These are phyloP conservation scores for Clitocybe nebularis DNA, from an alignment of 1,284 basidiomycete genomes.

Conservation along the genomic window DNA sequence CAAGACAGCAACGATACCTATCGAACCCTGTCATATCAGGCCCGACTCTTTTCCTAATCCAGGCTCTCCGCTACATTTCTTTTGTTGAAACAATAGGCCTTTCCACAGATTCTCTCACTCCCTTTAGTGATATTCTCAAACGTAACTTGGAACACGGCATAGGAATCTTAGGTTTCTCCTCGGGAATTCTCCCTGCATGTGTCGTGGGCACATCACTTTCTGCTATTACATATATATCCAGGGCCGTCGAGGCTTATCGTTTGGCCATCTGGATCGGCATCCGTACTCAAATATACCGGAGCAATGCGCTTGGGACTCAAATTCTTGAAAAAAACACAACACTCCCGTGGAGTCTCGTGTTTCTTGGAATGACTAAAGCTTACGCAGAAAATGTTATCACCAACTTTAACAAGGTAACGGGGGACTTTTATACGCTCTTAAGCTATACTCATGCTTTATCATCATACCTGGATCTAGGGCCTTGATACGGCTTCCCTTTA, in stretches of 20 bases:
- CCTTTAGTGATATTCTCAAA: conserved; percentile 33
- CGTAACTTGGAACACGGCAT: conserved; percentile 26
- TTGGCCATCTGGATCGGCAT: conserved; percentile 58
- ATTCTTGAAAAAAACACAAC: conserved; percentile 21
- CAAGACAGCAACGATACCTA: conserved; percentile 25
- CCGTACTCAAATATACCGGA: conserved; percentile 42
- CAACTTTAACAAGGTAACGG: conserved; percentile 33
- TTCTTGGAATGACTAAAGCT: conserved; percentile 36
- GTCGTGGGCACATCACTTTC: conserved; percentile 45
- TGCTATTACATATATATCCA: conserved; percentile 38
- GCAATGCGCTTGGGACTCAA: conserved; percentile 19
- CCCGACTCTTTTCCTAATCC: conserved; percentile 46
- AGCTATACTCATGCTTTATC: no score
- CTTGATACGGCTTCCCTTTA: conserved; percentile 29
- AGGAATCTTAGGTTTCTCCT: conserved; percentile 59
- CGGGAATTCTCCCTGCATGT: conserved; percentile 56
- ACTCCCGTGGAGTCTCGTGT: conserved; percentile 51
- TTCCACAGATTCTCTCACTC: conserved; percentile 22
- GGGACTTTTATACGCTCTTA: conserved; percentile 5
- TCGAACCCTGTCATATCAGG: conserved; percentile 50
- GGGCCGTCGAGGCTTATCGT: conserved; percentile 47
- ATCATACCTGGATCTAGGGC: conserved; percentile 19
- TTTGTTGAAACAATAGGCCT: conserved; percentile 29
- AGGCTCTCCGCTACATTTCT: conserved; percentile 49
- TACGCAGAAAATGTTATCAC: conserved; percentile 34